Evolutionary conservation across 2,329 filamentous ascomycete genomes (phyloP), one percentile per base, ranked within the genome.

Genomic region (Trichoderma sp.): DNA sequence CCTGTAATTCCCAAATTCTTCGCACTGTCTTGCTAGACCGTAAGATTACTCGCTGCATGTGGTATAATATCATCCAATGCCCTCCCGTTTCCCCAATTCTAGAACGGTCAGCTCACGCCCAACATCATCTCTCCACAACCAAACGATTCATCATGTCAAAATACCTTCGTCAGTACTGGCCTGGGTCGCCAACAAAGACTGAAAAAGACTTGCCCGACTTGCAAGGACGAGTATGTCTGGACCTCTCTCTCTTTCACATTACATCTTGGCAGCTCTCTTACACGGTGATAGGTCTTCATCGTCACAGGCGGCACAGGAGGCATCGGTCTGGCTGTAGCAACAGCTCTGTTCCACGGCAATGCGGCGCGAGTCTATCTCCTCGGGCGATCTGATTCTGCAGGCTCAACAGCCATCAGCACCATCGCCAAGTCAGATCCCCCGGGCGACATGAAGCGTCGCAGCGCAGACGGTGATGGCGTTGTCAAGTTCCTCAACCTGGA

Each of bases 261-360:
- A 21, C 4, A 68, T 68, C 6, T 9, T 35, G 9, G 2, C 9
- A 50, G 7, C 65, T 35, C 12, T 24, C 45, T 68, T 50, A 68
- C 31, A 21, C n/a, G n/a, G 9, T 12, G 16, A n/a, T 8, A 72
- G 69, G 87, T 89, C 38, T 87, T 84, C 80, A 85, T 91, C 53
- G 84, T 91, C 5, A 91, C 82, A 0, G 82, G 81, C n/a, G 77
- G 79, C 59, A 81, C 81, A 62, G 78, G 78, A 0, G 82, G 82
- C 84, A 82, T 89, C 3, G 89, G 89, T 5, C 84, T 86, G 29
- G 87, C 89, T 75, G 82, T 91, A 3, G 82, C 82, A 45, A 84
- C 84, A 33, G 86, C 91, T 3, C 83, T 91, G 6, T 91, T 91
- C 79, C 79, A 82, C 4, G 85, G 84, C 18, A 87, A 89, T 71